phyloP scores from a whole-genome alignment of 2,329 filamentous ascomycete species.

The Talaromyces sp. region DNA sequence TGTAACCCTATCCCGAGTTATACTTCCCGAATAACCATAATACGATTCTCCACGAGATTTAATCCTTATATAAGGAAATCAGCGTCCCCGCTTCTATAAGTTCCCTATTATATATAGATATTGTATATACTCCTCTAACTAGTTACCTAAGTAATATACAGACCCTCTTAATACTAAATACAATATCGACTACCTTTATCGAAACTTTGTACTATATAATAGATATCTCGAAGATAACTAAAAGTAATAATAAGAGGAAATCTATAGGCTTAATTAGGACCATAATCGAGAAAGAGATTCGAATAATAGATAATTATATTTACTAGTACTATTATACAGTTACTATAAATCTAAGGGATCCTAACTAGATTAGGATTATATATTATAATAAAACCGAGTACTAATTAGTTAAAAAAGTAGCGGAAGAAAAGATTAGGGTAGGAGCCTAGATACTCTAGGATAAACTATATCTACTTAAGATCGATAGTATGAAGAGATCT shows the following conservation, averaged over 20 bases:
- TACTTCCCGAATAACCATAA: slow-evolving; percentile 19
- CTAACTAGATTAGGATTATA: no score
- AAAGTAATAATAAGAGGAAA: slow-evolving; percentile 10
- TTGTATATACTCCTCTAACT: slow-evolving; percentile 15
- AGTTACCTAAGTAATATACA: slow-evolving; percentile 24
- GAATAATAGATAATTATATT: slow-evolving; percentile 10
- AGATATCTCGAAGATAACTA: slow-evolving; percentile 17
- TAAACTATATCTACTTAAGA: no score
- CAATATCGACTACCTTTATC: slow-evolving; percentile 21
- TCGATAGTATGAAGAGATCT: no score
- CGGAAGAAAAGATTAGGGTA: no score
- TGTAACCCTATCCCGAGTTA: slow-evolving; percentile 14
- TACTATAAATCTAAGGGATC: slow-evolving; percentile 16
- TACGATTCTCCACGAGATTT: slow-evolving; percentile 23
- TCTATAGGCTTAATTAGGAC: slow-evolving; percentile 15
- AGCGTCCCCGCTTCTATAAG: slow-evolving; percentile 5
- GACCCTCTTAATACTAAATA: slow-evolving; percentile 19
- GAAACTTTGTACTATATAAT: slow-evolving; percentile 18
- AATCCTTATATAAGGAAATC: slow-evolving; percentile 20
- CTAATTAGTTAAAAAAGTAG: no score
- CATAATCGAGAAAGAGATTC: slow-evolving; percentile 17
- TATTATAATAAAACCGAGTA: no score
- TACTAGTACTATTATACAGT: slow-evolving; percentile 17
- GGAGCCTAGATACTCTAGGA: no score
- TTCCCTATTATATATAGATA: slow-evolving; percentile 22